These are phyloP conservation scores for Fennellomyces sp. DNA, from an alignment of 371 early-diverging fungal species.

Conservation along the genomic window DNA sequence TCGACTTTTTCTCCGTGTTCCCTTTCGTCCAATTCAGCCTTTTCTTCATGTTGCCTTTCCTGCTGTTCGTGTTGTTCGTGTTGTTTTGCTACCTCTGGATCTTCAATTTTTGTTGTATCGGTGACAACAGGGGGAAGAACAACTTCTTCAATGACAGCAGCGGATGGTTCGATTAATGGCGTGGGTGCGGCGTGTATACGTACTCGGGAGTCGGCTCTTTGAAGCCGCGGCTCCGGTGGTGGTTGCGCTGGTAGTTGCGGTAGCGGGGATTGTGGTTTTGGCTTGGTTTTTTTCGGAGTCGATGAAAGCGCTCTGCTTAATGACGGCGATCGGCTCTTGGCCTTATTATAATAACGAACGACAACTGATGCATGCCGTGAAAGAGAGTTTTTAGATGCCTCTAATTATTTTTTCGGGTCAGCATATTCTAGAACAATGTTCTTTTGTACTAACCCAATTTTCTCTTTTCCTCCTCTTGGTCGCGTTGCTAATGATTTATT, in stretches of 20 bases:
- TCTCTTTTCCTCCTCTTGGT: background rate
- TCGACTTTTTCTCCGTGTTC: background rate
- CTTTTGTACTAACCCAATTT: background rate
- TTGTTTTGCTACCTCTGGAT: background rate
- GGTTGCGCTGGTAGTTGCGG: background rate
- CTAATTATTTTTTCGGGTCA: background rate
- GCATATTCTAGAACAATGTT: background rate
- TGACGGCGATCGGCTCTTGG: constrained; percentile 5
- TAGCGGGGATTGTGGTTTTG: background rate
- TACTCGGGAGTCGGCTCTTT: constrained; percentile 8
- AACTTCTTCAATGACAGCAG: constrained; percentile 8
- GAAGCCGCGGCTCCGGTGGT: background rate
- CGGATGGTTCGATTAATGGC: background rate
- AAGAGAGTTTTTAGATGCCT: background rate
- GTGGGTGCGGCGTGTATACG: background rate
- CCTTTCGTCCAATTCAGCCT: background rate
- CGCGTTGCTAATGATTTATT: background rate
- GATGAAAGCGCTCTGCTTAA: background rate
- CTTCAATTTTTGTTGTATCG: background rate
- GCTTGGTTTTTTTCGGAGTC: background rate
- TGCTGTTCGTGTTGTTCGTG: background rate
- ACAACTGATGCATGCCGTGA: constrained; percentile 1
- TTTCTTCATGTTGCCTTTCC: background rate
- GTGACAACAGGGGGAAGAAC: background rate
- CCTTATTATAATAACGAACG: background rate